Conservation (phyloP, 148 eudicot genomes). For the Chenopodium album region DNA sequence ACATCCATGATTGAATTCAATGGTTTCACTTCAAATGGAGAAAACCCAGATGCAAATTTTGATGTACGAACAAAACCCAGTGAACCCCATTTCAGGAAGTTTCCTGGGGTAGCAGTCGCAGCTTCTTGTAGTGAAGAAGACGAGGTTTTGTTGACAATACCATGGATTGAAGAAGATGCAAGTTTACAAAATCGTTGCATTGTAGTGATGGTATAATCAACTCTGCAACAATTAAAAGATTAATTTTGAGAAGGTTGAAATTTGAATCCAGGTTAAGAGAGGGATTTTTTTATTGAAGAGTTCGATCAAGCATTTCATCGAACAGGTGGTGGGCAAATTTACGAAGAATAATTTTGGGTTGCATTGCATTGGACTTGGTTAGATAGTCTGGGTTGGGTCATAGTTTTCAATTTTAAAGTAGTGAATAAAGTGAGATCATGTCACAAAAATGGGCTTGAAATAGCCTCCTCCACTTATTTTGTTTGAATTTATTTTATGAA, state of each 20-base stretch:
- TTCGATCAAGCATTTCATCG: not conserved
- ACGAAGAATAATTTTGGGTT: too few species aligned
- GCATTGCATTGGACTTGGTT: too few species aligned
- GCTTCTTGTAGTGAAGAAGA: constrained; percentile 12
- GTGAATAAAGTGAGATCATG: too few species aligned
- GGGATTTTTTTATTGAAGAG: not conserved
- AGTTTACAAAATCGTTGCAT: constrained; percentile 52
- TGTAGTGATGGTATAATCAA: constrained; percentile 12
- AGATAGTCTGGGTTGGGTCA: too few species aligned
- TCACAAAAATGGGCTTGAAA: too few species aligned
- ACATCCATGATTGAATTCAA: constrained; percentile 74
- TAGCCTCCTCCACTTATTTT: too few species aligned
- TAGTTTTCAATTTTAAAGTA: too few species aligned
- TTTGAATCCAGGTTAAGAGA: not conserved
- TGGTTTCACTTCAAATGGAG: constrained; percentile 73
- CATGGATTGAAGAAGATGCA: constrained; percentile 34
- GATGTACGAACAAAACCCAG: constrained; percentile 59
- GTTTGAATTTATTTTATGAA: too few species aligned
- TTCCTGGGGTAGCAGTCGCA: constrained; percentile 34
- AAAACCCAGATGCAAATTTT: constrained; percentile 77
- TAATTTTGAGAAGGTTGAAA: not conserved
- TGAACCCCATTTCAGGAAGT: constrained; percentile 54
- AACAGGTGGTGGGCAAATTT: not conserved
- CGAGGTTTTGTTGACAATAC: constrained; percentile 26
- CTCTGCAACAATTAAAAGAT: constrained; percentile 22